Evolutionary conservation across 2,329 filamentous ascomycete species (phyloP), one percentile per base, ranked within the genome.

Genomic region (Periconia sp.): DNA sequence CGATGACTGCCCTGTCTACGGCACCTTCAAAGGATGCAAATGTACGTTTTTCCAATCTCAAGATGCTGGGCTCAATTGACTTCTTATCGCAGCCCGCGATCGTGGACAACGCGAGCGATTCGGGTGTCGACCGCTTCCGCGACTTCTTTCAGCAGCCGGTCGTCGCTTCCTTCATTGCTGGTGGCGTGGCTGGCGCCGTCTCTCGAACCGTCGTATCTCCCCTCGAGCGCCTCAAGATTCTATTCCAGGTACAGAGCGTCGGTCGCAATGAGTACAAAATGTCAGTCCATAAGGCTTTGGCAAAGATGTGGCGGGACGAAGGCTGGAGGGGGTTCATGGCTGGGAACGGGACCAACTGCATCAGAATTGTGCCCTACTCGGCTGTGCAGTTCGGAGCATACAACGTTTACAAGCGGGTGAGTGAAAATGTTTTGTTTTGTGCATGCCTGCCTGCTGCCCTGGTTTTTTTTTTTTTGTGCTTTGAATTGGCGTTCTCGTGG

Each of bases 371-470:
- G 38, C 94, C 94, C 4, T 99, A 99, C 71, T 97, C 92, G 36
- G 94, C 94, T 9, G 94, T 97, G 28, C 94, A 99, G 66, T 99
- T 99, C 71, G 92, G 92, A 57, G 95, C 91, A 66, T 99, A 97
- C 77, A 97, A 95, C 69, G 84, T 97, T 57, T 99, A 99, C 75
- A 96, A 95, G 73, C 82, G 85, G 75, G 92, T 95, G 75, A 68
- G 85, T 74, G 36, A 12, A 17, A n/a, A n/a, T 24, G 19, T 34
- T 26, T 48, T 36, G 35, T 43, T 24, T 33, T 12, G 13, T 30
- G 28, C 25, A n/a, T 18, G 33, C 19, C 17, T 30, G 43, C 18
- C 36, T 26, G 36, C 17, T 22, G 33, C 35, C 35, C 15, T 16
- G n/a, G n/a, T 34, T 18, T 13, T 18, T 7, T 22, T 25, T 38